phyloP scores from a whole-genome alignment of 305 asterid species.

The Caryopteris hybrid region DNA sequence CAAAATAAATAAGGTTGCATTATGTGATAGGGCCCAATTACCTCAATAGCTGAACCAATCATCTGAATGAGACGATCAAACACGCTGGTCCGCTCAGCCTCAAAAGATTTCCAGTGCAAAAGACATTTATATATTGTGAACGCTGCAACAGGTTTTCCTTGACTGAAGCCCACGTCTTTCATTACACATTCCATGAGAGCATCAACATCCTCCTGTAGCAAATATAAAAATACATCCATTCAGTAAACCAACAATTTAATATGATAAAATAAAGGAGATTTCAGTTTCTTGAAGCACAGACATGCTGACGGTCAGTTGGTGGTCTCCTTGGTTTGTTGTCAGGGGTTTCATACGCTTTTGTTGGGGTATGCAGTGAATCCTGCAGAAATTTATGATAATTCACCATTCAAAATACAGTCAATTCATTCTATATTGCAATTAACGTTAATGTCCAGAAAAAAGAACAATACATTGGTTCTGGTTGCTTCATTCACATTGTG shows the following conservation, averaged over 20 bases:
- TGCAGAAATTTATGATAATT: constrained; percentile 31
- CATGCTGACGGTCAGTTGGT: constrained; percentile 76
- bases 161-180: constrained; percentile 93
- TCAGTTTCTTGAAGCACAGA: constrained; percentile 29
- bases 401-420: constrained; percentile 4
- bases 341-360: constrained; percentile 65
- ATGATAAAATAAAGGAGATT: constrained; percentile 3
- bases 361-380: constrained; percentile 57
- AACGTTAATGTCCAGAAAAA: constrained; percentile 14
- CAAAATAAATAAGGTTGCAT: neutral
- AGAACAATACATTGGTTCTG: constrained; percentile 43
- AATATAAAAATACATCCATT: constrained; percentile 12
- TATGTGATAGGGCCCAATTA: constrained; percentile 23
- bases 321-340: constrained; percentile 82
- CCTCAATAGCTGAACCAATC: constrained; percentile 98
- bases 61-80: constrained; percentile 97
- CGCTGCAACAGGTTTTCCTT: constrained; percentile 98
- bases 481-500: constrained; percentile 58
- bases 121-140: constrained; percentile 96
- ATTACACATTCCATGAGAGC: constrained; percentile 81
- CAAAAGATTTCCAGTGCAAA: constrained; percentile 97
- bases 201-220: constrained; percentile 91
- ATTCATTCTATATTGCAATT: neutral
- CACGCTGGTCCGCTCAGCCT: constrained; percentile 97
- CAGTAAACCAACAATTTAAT: constrained; percentile 15